phyloP scores from a whole-genome alignment of 2,329 filamentous ascomycete species.

The Colletotrichum echinochloae region DNA sequence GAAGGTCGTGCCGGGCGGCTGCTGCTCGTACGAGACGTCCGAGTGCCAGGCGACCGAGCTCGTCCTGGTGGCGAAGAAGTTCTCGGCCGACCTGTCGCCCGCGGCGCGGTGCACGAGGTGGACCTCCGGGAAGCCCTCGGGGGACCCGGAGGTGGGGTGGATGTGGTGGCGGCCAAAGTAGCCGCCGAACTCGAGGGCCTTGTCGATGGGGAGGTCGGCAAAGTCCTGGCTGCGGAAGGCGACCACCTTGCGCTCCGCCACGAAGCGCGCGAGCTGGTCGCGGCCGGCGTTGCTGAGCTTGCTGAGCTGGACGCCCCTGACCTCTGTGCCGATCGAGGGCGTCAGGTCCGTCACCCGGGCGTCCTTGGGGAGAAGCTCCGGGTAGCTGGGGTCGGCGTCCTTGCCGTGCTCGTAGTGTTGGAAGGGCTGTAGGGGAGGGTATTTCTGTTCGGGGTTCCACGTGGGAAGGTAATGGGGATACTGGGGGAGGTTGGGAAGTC shows the following conservation, averaged over 20 bases:
- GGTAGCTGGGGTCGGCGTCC: slow-evolving; percentile 71
- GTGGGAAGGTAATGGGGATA: slow-evolving; percentile 65
- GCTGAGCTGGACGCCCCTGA: slow-evolving; percentile 73
- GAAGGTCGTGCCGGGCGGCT: slow-evolving; percentile 92
- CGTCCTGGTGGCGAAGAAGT: slow-evolving; percentile 75
- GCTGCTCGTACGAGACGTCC: slow-evolving; percentile 87
- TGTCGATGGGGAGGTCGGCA: slow-evolving; percentile 69
- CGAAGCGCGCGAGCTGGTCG: slow-evolving; percentile 74
- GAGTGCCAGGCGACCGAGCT: slow-evolving; percentile 91
- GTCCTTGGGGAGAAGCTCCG: slow-evolving; percentile 66
- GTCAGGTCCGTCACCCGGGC: slow-evolving; percentile 67
- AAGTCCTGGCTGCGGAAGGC: slow-evolving; percentile 77
- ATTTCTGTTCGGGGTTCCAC: slow-evolving; percentile 68
- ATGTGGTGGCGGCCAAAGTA: slow-evolving; percentile 80
- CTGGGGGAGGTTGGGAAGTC: slow-evolving; percentile 19
- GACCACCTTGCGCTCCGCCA: slow-evolving; percentile 75
- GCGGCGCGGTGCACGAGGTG: slow-evolving; percentile 77
- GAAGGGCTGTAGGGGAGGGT: slow-evolving; percentile 70
- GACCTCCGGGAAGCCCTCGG: slow-evolving; percentile 73
- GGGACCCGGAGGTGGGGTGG: slow-evolving; percentile 77
- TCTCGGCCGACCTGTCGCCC: slow-evolving; percentile 59
- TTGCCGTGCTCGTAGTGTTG: slow-evolving; percentile 75
- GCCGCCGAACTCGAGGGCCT: slow-evolving; percentile 71
- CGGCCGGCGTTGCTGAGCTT: slow-evolving; percentile 71
- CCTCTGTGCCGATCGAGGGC: slow-evolving; percentile 73